Conservation (phyloP, 495 filamentous ascomycete genomes). For the Oidiodendron maius region DNA sequence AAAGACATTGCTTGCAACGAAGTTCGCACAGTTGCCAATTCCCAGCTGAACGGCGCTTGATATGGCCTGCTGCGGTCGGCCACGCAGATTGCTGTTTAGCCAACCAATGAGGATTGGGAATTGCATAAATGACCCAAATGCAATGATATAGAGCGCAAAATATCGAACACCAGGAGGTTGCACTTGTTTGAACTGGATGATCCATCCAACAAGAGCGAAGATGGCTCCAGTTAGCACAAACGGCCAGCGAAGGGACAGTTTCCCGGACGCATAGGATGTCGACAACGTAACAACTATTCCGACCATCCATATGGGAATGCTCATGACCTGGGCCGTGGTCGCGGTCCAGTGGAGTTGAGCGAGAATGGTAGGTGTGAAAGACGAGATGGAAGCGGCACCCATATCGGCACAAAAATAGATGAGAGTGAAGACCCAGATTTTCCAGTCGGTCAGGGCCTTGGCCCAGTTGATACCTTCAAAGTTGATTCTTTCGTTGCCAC, state of each 20-base stretch:
- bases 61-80: no score
- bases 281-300: conserved; percentile 36
- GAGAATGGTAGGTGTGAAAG: conserved; percentile 52
- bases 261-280: conserved; percentile 26
- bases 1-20: no score
- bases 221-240: conserved; percentile 21
- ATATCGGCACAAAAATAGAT: conserved; percentile 39
- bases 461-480: no score
- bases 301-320: conserved; percentile 48
- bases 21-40: no score
- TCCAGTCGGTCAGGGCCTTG: no score
- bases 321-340: conserved; percentile 46
- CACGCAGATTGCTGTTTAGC: conserved; percentile 44
- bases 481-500: no score
- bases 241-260: conserved; percentile 14
- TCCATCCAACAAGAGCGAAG: conserved; percentile 24
- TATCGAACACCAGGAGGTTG: conserved; percentile 20
- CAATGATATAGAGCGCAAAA: conserved; percentile 32
- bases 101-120: conserved; percentile 7
- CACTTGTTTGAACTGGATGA: conserved; percentile 16
- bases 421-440: no score
- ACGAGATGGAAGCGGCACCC: conserved; percentile 35
- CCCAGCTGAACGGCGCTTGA: no score
- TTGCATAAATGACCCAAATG: conserved; percentile 17
- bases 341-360: conserved; percentile 47